A percentile compares a stretch with the other conserved stretches of the same genome.
Conservation (phyloP, 768 basidiomycete species). For the Kwoniella botswanensis region DNA sequence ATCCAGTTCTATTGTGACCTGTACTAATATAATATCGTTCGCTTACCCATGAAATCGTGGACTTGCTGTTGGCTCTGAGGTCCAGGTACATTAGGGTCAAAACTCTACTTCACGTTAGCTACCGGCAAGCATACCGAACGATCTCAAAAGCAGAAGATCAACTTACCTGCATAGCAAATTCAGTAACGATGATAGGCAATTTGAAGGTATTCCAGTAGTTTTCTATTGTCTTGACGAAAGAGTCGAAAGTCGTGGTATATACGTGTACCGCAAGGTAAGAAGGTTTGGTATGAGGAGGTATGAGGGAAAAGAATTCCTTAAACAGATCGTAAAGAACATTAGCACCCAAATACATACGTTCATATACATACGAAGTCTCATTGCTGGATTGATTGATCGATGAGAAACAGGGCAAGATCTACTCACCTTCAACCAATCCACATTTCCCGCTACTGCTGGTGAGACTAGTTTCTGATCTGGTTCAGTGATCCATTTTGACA, state of each 20-base stretch:
- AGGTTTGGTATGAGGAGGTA: conserved; percentile 30
- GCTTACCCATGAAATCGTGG: conserved; percentile 53
- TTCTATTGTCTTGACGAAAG: conserved; percentile 36
- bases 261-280: conserved; percentile 46
- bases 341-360: too few relatives aligned
- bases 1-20: too few relatives aligned
- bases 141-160: neutral
- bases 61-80: conserved; percentile 46
- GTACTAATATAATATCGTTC: neutral
- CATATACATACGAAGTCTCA: too few relatives aligned
- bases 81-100: conserved; percentile 43
- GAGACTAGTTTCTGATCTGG: conserved; percentile 39
- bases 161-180: conserved; percentile 49
- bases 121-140: neutral
- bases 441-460: conserved; percentile 42
- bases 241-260: conserved; percentile 53
- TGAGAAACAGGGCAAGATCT: too few relatives aligned
- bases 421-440: conserved; percentile 45
- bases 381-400: too few relatives aligned
- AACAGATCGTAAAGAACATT: too few relatives aligned
- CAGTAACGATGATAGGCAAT: conserved; percentile 44
- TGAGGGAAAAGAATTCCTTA: conserved; percentile 39
- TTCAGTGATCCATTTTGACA: conserved; percentile 31
- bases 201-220: conserved; percentile 34
- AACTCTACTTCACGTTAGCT: conserved; percentile 30